A percentile compares a stretch with the other conserved stretches of the same genome.
These are phyloP conservation scores for Aspergillus sojae DNA, from an alignment of 2,329 filamentous ascomycete genomes.

Conservation along the genomic window DNA sequence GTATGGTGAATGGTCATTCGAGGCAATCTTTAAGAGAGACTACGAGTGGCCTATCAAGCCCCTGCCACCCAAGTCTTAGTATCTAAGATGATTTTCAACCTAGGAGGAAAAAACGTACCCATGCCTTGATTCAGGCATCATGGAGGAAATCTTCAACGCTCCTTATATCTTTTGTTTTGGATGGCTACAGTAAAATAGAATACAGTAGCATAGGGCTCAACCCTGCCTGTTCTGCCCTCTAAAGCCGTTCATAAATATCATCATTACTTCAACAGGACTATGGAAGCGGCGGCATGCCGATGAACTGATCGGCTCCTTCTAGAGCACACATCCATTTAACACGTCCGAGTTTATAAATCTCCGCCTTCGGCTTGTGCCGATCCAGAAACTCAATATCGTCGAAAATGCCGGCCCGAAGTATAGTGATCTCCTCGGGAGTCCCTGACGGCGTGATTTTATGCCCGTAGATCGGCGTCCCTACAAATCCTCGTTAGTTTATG, in stretches of 20 bases:
- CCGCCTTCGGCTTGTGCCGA: conserved; percentile 30
- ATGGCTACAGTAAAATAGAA: no score
- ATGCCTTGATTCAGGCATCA: no score
- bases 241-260: no score
- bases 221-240: no score
- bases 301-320: conserved; percentile 30
- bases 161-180: no score
- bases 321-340: conserved; percentile 27
- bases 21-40: no score
- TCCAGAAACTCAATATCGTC: conserved; percentile 34
- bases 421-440: conserved; percentile 21
- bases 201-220: fast-evolving
- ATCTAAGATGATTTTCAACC: no score
- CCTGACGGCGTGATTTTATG: conserved; percentile 26
- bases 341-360: conserved; percentile 34
- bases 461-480: conserved; percentile 35
- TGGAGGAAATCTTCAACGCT: no score
- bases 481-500: conserved; percentile 5
- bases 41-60: no score
- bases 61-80: no score
- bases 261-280: neutral
- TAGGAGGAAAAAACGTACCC: no score
- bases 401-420: conserved; percentile 41
- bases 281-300: conserved; percentile 24
- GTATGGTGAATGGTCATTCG: no score